A percentile compares a stretch with the other conserved stretches of the same genome.
Conservation (phyloP, 176 grass and related monocot species). For the Triticum monococcum region DNA sequence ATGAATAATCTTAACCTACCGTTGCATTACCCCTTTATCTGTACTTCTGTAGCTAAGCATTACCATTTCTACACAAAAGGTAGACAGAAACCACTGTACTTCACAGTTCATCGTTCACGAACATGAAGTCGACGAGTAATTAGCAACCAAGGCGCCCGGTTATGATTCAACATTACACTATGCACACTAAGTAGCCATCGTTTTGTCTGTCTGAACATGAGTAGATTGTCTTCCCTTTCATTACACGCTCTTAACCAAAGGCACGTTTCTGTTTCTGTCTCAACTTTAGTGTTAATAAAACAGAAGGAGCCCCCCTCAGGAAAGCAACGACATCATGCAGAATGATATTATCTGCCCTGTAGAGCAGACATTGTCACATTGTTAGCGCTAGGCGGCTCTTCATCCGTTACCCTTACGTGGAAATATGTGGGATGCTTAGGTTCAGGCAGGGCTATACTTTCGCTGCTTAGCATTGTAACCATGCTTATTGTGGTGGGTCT, state of each 20-base stretch:
- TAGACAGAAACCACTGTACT: not conserved
- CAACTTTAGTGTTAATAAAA: not conserved
- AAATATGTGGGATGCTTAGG: not conserved
- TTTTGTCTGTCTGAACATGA: not conserved
- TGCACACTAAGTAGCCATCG: not conserved
- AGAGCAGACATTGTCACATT: not conserved
- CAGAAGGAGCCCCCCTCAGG: too few relatives aligned
- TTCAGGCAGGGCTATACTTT: not conserved
- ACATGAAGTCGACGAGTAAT: not conserved
- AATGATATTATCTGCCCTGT: not conserved
- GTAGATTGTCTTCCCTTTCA: not conserved
- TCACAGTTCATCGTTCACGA: not conserved
- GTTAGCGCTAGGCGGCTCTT: not conserved
- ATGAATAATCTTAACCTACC: not conserved
- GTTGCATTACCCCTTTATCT: not conserved
- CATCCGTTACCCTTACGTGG: not conserved
- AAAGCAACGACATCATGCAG: not conserved
- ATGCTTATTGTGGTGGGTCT: not conserved
- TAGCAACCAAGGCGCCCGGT: too few relatives aligned
- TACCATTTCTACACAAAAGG: not conserved
- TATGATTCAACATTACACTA: not conserved
- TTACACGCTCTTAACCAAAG: not conserved
- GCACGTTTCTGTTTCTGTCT: not conserved
- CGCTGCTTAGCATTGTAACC: not conserved
- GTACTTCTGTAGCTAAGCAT: not conserved